These are phyloP conservation scores for Symbiodinium pilosum DNA, from an alignment of 73 alveolate species.

Conservation along the genomic window DNA sequence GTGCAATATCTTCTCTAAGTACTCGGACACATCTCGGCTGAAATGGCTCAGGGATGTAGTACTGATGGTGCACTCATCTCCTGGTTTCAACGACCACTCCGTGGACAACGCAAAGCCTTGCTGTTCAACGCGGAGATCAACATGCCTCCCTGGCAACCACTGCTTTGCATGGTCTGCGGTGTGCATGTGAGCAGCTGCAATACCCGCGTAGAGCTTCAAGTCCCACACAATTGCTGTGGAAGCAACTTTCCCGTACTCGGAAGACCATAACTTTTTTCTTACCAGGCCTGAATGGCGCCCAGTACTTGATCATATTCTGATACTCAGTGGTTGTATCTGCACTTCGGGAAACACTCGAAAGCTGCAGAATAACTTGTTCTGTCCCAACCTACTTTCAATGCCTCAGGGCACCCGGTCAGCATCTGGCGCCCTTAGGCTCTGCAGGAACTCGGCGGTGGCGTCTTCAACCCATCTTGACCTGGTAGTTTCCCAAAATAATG, in stretches of 20 bases:
- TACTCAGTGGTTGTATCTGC: background rate
- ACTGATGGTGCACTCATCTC: background rate
- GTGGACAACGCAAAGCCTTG: conserved; percentile 18
- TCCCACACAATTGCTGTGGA: background rate
- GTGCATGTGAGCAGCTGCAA: background rate
- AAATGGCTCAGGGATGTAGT: conserved; percentile 22
- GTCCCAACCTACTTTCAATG: background rate
- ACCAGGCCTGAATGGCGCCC: background rate
- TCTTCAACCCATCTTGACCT: conserved; percentile 57
- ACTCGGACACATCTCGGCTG: conserved; percentile 14
- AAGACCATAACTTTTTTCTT: background rate
- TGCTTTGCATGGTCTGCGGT: background rate
- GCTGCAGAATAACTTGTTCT: background rate
- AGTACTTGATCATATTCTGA: background rate
- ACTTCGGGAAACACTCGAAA: background rate
- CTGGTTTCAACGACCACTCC: background rate
- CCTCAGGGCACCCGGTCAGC: background rate
- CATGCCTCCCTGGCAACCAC: background rate
- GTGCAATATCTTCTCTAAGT: background rate
- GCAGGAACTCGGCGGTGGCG: background rate
- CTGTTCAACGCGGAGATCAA: background rate
- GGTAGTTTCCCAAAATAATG: too few species aligned
- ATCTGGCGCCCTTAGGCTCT: background rate
- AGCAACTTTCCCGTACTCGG: conserved; percentile 35
- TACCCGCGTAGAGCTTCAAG: background rate